Conservation (phyloP, 2,329 filamentous ascomycete genomes). For the Nemania abortiva region DNA sequence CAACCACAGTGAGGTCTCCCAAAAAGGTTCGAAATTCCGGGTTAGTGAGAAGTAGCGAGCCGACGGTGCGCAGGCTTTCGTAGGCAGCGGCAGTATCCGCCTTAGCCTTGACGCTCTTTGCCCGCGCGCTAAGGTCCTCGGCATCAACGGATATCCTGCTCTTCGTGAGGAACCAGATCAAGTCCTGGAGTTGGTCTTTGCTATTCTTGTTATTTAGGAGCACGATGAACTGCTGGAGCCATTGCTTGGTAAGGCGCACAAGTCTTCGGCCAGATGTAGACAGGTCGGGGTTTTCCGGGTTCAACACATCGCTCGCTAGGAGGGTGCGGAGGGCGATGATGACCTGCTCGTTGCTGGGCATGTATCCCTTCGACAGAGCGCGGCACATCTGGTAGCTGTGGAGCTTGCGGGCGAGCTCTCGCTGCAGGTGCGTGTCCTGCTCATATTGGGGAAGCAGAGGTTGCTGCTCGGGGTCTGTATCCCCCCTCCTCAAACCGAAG, state of each 20-base stretch:
- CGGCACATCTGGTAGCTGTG: conserved; percentile 93
- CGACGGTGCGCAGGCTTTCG: conserved; percentile 84
- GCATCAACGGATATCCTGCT: conserved; percentile 78
- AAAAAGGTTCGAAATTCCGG: conserved; percentile 90
- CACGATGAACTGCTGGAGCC: conserved; percentile 84
- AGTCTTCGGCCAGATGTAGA: conserved; percentile 82
- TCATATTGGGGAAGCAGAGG: conserved; percentile 86
- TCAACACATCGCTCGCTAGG: conserved; percentile 81
- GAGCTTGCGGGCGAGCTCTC: conserved; percentile 85
- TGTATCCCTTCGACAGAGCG: conserved; percentile 84
- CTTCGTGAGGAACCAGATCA: conserved; percentile 85
- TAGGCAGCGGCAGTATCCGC: conserved; percentile 82
- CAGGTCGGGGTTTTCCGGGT: conserved; percentile 78
- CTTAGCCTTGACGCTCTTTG: conserved; percentile 71
- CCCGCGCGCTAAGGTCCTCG: conserved; percentile 70
- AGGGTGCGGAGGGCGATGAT: conserved; percentile 84
- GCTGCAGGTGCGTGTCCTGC: conserved; percentile 83
- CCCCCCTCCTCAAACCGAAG: conserved; percentile 67
- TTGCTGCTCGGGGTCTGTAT: conserved; percentile 72
- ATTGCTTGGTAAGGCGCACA: conserved; percentile 77
- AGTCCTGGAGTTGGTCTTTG: conserved; percentile 88
- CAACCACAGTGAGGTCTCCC: conserved; percentile 81
- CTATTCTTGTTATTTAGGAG: conserved; percentile 85
- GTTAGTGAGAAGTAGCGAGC: conserved; percentile 87
- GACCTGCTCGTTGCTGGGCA: conserved; percentile 90